These are phyloP conservation scores for Geosmithia morbida DNA, from an alignment of 2,329 filamentous ascomycete genomes.

Conservation along the genomic window DNA sequence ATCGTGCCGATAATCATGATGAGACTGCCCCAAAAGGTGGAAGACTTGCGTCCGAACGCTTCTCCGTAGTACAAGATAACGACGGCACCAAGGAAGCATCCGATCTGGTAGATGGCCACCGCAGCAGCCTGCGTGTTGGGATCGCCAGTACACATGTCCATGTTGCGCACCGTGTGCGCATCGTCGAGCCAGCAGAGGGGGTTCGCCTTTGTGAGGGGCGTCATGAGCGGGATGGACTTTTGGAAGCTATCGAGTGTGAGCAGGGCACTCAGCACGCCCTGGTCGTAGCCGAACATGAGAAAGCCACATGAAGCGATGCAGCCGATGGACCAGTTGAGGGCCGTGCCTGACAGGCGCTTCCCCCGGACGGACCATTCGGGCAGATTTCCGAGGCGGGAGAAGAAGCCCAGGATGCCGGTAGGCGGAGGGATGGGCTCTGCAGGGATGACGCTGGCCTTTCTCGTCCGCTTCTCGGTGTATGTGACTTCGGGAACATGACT, in stretches of 20 bases:
- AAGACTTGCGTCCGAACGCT: constrained; percentile 14
- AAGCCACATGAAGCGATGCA: constrained; percentile 14
- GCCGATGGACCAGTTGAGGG: constrained; percentile 12
- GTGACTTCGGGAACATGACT: neutral
- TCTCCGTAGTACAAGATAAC: constrained; percentile 14
- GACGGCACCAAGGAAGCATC: constrained; percentile 13
- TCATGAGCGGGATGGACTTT: constrained; percentile 10
- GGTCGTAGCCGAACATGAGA: constrained; percentile 14
- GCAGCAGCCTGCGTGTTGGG: constrained; percentile 14
- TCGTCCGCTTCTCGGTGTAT: neutral
- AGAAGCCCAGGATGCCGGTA: constrained; percentile 6
- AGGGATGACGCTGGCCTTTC: neutral
- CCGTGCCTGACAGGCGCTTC: constrained; percentile 7
- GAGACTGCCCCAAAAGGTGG: constrained; percentile 14
- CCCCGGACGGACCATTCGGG: constrained; percentile 11
- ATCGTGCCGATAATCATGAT: constrained; percentile 15
- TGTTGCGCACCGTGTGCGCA: constrained; percentile 5
- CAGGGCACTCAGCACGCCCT: constrained; percentile 13
- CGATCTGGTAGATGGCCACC: constrained; percentile 13
- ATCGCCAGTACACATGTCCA: constrained; percentile 9
- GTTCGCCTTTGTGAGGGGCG: constrained; percentile 10
- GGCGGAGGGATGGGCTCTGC: neutral
- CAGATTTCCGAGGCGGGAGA: constrained; percentile 8
- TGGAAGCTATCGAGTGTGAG: constrained; percentile 13
- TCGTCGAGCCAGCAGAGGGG: constrained; percentile 10